Evolutionary conservation across 495 filamentous ascomycete genomes (phyloP), one percentile per base, ranked within the genome.

Genomic region (Lophiotrema nucula): DNA sequence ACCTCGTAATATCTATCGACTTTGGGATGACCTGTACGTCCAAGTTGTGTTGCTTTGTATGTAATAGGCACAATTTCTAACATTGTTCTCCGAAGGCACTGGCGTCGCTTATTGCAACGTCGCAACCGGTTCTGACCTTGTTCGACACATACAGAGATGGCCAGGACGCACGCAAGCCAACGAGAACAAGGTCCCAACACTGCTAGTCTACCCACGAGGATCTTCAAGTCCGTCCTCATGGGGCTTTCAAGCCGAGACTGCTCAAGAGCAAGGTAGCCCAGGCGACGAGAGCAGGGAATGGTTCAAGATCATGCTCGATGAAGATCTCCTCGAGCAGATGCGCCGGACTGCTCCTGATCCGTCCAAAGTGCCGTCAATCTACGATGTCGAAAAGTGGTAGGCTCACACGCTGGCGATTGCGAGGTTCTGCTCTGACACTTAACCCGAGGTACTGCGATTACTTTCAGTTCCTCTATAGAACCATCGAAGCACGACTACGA

Each of bases 301-400:
- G 69, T 84, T 86, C 74, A 86, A 86, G 66, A 77, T 80, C 26
- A 79, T 79, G 53, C 73, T 86, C 21, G 80, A 83, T 35, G 66
- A 72, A 28, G 69, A 72, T 13, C 71, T 71, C 25, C 65, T 71
- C 15, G 72, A 73, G 45, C 67, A 22, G 66, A 62, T 19, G 60
- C 67, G 16, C 67, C 69, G 0, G 56, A 48, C 35, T 68, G 73
- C 21, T 72, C 31, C 43, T 15, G 47, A 67, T 26, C 42, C 53
- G 4, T 24, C 59, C 12, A 35, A 45, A 22, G 54, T 50, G 5
- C 54, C 54, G 5, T 55, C 66, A 4, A 68, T 72, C 18, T 42
- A 56, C 1, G 75, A 85, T 26, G 82, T 81, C 0, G 78, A 80
- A 47, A 66, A 66, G 43, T 78, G 81, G 47, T 51, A 38, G 4